Evolutionary conservation across 805 yeast genomes (phyloP), one percentile per base, ranked within the genome.

Genomic region (Suhomyces sp.): DNA sequence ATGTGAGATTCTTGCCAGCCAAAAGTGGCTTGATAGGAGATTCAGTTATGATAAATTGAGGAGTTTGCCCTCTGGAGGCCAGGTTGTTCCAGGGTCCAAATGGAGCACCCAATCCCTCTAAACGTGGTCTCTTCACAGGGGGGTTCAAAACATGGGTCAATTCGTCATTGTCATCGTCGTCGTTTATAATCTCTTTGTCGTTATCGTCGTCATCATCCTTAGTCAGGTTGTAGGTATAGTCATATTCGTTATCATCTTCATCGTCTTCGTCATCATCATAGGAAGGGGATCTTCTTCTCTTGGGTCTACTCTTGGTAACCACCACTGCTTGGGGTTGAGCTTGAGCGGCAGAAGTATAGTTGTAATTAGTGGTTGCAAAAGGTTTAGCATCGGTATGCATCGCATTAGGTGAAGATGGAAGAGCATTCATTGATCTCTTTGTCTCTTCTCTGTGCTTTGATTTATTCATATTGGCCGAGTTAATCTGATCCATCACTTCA

Each of bases 1-100:
- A 77, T 7, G 77, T 72, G 29, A 72, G 54, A 44, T 61, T 60
- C 39, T 64, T 65, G 14, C 66, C 63, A 1, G 70, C 73, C 24
- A 62, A 46, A 28, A 65, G 44, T 10, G 72, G 70, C 40, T 60
- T 61, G 40, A 56, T 58, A 8, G 76, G 71, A 5, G 74, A 62
- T 12, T 56, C 62, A 10, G 58, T 51, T 12, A 60, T 39, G 19
- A 52, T 33, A 16, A 53, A 50, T 12, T 47, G 48, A 3, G 62
- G 60, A 9, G 62, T 19, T 17, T 18, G 28, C 12, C 32, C 17
- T 5, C 2, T 24, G 20, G 24, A 5, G 28, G 13, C 16, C 8
- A 5, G n/a, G 11, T 25, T n/a, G 24, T 30, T 28, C 23, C 28
- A 28, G 7, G n/a, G 39, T 23, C 36, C 36, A 28, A 32, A 32